A percentile compares a stretch with the other conserved stretches of the same genome.
Conservation (phyloP, 257 asterid genomes). For the Ilex aquifolium region DNA sequence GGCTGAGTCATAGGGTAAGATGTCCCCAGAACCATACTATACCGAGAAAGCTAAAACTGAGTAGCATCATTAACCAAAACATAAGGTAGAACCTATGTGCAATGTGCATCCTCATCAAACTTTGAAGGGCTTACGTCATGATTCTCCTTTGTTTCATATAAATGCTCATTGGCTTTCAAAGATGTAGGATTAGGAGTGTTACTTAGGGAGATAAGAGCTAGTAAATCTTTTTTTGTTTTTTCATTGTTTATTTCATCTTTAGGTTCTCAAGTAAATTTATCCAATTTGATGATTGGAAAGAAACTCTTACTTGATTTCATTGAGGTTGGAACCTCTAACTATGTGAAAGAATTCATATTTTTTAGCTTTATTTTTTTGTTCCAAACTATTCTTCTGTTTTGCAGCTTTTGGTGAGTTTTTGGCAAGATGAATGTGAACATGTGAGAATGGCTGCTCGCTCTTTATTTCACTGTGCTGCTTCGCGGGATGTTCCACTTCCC, state of each 20-base stretch:
- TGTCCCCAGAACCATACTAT: too few relatives aligned
- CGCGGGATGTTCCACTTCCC: slow-evolving; percentile 84
- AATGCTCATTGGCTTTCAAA: not conserved
- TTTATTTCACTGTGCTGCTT: slow-evolving; percentile 94
- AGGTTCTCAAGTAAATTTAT: not conserved
- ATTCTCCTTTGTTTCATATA: too few relatives aligned
- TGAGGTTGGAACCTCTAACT: too few relatives aligned
- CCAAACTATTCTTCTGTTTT: slow-evolving; percentile 12
- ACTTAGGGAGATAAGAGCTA: not conserved
- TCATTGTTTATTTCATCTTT: not conserved
- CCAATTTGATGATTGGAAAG: too few relatives aligned
- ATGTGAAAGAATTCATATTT: too few relatives aligned
- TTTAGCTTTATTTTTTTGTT: slow-evolving; percentile 11
- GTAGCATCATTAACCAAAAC: too few relatives aligned
- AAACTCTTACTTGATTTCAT: too few relatives aligned
- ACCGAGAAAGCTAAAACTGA: too few relatives aligned
- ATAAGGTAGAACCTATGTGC: too few relatives aligned
- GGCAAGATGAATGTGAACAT: slow-evolving; percentile 94
- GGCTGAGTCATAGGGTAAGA: too few relatives aligned
- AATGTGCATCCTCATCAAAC: too few relatives aligned
- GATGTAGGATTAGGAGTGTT: not conserved
- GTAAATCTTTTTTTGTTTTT: not conserved
- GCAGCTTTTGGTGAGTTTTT: slow-evolving; percentile 94
- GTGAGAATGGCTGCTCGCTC: slow-evolving; percentile 98
- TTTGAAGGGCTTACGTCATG: too few relatives aligned